Evolutionary conservation across 2,329 filamentous ascomycete species (phyloP), one percentile per base, ranked within the genome.

Genomic region (Phaeosphaeria sp.): DNA sequence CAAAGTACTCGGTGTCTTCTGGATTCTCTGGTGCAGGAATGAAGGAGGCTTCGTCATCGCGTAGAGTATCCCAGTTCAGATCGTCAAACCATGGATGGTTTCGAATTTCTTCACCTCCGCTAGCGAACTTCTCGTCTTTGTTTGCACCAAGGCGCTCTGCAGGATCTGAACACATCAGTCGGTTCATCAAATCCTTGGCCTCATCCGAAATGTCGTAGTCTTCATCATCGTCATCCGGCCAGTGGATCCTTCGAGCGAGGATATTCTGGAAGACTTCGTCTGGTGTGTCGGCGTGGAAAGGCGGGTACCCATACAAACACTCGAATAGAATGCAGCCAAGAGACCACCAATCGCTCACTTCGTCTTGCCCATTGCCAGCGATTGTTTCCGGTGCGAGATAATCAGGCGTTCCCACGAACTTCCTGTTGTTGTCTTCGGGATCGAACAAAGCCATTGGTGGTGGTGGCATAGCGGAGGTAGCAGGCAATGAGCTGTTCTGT

Each of bases 261-360:
- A 99, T 99, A 69, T 99, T 99, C 68, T 97, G 92, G 72, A 99
- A 99, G 1, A 99, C 95, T 67, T 95, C 85, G 68, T 99, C 95
- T 0, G 95, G 92, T 48, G 93, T 93, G 20, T 85, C 83, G 1
- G 92, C 95, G 75, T 98, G 93, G 77, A 99, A 99, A 0, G 95
- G 95, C 0, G 95, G 95, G 56, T 92, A 90, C 0, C 95, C 95
- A 72, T 92, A 98, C 2, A 99, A 81, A 65, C 97, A 97, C 72
- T 99, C 95, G 70, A 97, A 99, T 77, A 98, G 82, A 67, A 99
- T 98, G 76, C 96, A 99, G 0, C 95, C 95, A n/a, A 99, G 85
- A 21, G 95, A 98, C 95, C 95, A 99, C 95, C 95, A 99, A 87
- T 99, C 95, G 73, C 95, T 98, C 66, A 94, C 95, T 77, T 98